phyloP scores from a whole-genome alignment of 148 eudicot genomes.

The Fagopyrum tataricum region DNA sequence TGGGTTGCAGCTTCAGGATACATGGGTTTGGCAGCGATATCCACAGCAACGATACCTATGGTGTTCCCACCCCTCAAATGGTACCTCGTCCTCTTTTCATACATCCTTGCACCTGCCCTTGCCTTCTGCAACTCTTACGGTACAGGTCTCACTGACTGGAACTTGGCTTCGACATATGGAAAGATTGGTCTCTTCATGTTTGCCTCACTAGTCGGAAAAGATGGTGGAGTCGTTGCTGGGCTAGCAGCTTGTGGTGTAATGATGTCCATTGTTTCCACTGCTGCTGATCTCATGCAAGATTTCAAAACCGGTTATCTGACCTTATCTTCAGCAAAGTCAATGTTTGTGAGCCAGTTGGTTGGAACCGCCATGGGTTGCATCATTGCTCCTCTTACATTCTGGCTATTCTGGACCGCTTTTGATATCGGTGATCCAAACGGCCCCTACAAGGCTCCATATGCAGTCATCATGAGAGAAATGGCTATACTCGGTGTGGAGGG shows the following conservation, averaged over 20 bases:
- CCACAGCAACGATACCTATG: constrained; percentile 44
- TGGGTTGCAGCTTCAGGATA: constrained; percentile 73
- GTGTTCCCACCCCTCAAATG: constrained; percentile 65
- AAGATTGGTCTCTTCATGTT: constrained; percentile 62
- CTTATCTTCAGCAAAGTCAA: constrained; percentile 56
- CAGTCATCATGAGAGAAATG: constrained; percentile 67
- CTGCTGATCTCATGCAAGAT: constrained; percentile 80
- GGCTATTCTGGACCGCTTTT: constrained; percentile 66
- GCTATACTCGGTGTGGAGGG: constrained; percentile 66
- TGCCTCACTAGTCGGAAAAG: constrained; percentile 50
- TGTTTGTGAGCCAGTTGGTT: constrained; percentile 62
- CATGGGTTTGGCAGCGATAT: constrained; percentile 57
- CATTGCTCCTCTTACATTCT: constrained; percentile 65
- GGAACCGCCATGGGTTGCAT: constrained; percentile 75
- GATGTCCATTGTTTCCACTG: constrained; percentile 69
- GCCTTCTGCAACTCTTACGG: constrained; percentile 81
- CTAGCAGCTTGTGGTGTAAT: constrained; percentile 61
- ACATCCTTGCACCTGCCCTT: constrained; percentile 70
- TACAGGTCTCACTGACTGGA: constrained; percentile 74
- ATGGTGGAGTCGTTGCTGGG: constrained; percentile 69
- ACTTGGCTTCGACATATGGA: constrained; percentile 54
- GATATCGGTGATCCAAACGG: constrained; percentile 59
- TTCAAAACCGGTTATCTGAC: constrained; percentile 71
- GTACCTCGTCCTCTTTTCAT: constrained; percentile 58
- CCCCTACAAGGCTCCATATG: constrained; percentile 68